A percentile compares a stretch with the other conserved stretches of the same genome.
phyloP scores from a whole-genome alignment of 1,139 yeast species.

The Pichia sp. region DNA sequence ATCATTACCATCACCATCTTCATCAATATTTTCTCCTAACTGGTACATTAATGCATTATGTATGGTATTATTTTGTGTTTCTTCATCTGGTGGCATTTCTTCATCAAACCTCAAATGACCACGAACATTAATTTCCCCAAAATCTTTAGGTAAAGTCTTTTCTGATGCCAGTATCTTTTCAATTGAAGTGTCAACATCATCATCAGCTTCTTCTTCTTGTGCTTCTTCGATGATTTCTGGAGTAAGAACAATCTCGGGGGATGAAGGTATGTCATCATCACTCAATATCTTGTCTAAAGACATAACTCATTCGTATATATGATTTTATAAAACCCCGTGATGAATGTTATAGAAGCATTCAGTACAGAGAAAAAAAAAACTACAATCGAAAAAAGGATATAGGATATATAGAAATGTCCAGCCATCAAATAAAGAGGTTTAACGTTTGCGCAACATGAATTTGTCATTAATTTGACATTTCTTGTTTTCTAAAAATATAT shows the following conservation, averaged over 20 bases:
- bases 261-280: conserved; percentile 2
- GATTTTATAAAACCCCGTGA: no score
- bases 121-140: conserved; percentile 15
- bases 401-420: no score
- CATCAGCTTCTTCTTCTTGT: conserved; percentile 7
- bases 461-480: no score
- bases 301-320: no score
- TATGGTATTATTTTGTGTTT: conserved; percentile 27
- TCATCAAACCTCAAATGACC: conserved; percentile 18
- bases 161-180: conserved; percentile 7
- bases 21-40: not conserved
- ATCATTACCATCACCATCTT: not conserved
- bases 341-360: no score
- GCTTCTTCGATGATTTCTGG: conserved; percentile 4
- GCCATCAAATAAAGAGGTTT: no score
- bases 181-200: conserved; percentile 7
- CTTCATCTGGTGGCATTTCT: conserved; percentile 22
- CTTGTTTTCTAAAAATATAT: no score
- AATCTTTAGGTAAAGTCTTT: conserved; percentile 14
- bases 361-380: no score
- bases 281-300: no score
- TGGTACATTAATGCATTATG: conserved; percentile 27
- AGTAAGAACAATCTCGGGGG: not conserved
- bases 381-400: no score
- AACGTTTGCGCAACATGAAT: no score